Conservation (phyloP, 2,329 filamentous ascomycete genomes). For the Colletotrichum acutatum region DNA sequence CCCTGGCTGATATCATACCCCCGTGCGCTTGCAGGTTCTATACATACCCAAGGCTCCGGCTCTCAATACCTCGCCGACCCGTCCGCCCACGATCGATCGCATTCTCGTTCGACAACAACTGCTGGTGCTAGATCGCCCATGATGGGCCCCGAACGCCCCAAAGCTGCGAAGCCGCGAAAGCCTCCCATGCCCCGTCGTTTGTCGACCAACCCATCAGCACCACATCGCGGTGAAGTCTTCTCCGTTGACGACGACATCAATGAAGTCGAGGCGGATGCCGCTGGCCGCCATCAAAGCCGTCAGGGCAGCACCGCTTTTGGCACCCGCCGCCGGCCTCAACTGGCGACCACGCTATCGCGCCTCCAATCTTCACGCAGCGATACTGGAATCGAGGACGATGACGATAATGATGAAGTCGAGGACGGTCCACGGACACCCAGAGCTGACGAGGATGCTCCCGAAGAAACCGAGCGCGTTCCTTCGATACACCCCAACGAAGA, state of each 20-base stretch:
- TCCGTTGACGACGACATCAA: slow-evolving; percentile 89
- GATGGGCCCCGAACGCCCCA: slow-evolving; percentile 59
- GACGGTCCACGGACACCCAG: slow-evolving; percentile 32
- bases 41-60: slow-evolving; percentile 30
- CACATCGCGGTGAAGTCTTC: slow-evolving; percentile 86
- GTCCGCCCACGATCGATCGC: slow-evolving; percentile 51
- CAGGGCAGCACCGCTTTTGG: slow-evolving; percentile 41
- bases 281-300: slow-evolving; percentile 54
- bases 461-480: slow-evolving; percentile 43
- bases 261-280: slow-evolving; percentile 78
- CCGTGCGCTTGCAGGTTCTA: slow-evolving; percentile 30
- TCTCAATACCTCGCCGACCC: slow-evolving; percentile 48
- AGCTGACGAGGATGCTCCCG: slow-evolving; percentile 29
- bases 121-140: slow-evolving; percentile 59
- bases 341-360: slow-evolving; percentile 50
- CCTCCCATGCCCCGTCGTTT: slow-evolving; percentile 78
- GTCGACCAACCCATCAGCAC: slow-evolving; percentile 77
- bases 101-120: slow-evolving; percentile 46
- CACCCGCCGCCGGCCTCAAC: slow-evolving; percentile 48
- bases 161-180: slow-evolving; percentile 70
- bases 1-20: slow-evolving; percentile 27
- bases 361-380: slow-evolving; percentile 53
- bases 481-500: slow-evolving; percentile 50
- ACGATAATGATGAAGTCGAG: slow-evolving; percentile 37
- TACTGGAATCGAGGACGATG: slow-evolving; percentile 39